Evolutionary conservation across 1,139 yeast genomes (phyloP), one percentile per base, ranked within the genome.

Genomic region (Eremothecium gossypii): DNA sequence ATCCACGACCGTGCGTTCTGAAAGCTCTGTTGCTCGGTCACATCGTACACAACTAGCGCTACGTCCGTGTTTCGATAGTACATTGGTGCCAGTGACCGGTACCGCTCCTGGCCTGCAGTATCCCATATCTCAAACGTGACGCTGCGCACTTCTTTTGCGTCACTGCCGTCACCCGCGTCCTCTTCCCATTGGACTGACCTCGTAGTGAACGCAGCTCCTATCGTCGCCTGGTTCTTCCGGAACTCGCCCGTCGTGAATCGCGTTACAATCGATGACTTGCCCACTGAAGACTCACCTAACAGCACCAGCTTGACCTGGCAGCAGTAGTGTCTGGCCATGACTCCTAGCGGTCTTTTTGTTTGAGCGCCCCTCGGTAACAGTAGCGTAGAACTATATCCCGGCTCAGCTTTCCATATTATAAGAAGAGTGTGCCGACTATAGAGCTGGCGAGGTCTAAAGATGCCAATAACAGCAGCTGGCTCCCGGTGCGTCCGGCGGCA

Each of bases 171-270:
- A 6, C 41, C 36, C 36, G 47, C 45, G 12, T 41, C 38, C 1
- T 38, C 52, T 20, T 86, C 86, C 51, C 81, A 56, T 35, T 69
- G 76, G 41, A 89, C 77, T 6, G 89, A 76, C 59, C 87, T 96
- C 6, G 97, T 87, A 43, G 89, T 71, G 62, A 89, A 91, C 3
- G 98, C 98, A 2, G 98, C 98, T 4, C 97, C 97, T 46, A 91
- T 91, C 2, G 97, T 91, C 60, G 93, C 97, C 57, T 96, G 75
- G 67, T 82, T 76, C 55, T 85, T 95, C 53, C 86, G 95, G 61
- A 91, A 91, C 34, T 89, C 83, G 55, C 89, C 91, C 50, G 89
- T 84, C 17, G 87, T 95, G 60, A 89, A 89, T 53, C 97, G 72
- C 54, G 86, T 83, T 13, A 91, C 97, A 14, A 91, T 76, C 1